Evolutionary conservation across 2,329 filamentous ascomycete genomes (phyloP).

Genomic region (Neophaeococcomyces aloes): DNA sequence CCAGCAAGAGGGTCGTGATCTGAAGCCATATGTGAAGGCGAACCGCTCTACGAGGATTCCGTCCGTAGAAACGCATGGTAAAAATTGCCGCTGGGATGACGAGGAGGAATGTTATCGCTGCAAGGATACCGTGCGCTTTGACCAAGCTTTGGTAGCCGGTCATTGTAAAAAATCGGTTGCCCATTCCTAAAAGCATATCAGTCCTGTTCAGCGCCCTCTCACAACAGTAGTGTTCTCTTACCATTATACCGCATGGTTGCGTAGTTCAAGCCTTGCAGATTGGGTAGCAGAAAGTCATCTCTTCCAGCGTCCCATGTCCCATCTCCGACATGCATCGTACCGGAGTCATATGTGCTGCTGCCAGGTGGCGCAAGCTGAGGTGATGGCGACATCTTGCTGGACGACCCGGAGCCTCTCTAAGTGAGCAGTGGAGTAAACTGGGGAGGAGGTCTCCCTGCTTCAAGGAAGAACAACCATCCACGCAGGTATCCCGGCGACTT

Average conservation of each 20-base stretch:
- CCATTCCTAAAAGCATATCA: slow-evolving; percentile 44
- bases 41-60: slow-evolving; percentile 44
- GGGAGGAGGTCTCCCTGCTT: slow-evolving; percentile 18
- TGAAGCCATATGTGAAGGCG: slow-evolving; percentile 55
- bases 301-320: slow-evolving; percentile 54
- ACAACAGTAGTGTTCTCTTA: slow-evolving; percentile 25
- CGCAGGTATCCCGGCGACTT: neutral
- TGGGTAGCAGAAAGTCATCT: slow-evolving; percentile 55
- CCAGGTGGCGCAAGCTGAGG: slow-evolving; percentile 45
- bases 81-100: slow-evolving; percentile 51
- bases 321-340: slow-evolving; percentile 54
- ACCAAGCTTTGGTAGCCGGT: slow-evolving; percentile 49
- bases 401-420: neutral
- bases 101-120: slow-evolving; percentile 50
- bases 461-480: slow-evolving; percentile 13
- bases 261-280: slow-evolving; percentile 54
- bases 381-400: slow-evolving; percentile 28
- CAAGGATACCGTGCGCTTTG: slow-evolving; percentile 50
- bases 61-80: slow-evolving; percentile 50
- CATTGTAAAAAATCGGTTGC: slow-evolving; percentile 53
- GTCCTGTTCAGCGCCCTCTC: slow-evolving; percentile 3
- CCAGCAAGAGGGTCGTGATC: slow-evolving; percentile 48
- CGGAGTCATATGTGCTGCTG: slow-evolving; percentile 51
- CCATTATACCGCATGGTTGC: slow-evolving; percentile 59
- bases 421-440: slow-evolving; percentile 1